phyloP scores from a whole-genome alignment of 768 basidiomycete genomes.

The Lentinula detonsa region DNA sequence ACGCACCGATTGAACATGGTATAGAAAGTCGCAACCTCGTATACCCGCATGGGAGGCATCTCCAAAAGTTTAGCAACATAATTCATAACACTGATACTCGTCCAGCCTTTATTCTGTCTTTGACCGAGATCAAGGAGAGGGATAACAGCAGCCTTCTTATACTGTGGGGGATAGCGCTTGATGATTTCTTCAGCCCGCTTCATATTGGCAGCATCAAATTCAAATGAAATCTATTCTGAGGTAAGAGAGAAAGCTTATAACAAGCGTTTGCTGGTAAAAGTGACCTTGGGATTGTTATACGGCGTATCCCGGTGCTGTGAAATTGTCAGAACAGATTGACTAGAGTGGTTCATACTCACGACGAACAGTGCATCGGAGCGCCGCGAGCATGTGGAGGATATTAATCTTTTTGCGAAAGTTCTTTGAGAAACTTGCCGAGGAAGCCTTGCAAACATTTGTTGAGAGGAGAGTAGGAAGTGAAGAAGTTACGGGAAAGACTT shows the following conservation, averaged over 20 bases:
- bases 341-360: slow-evolving; percentile 39
- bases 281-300: slow-evolving; percentile 89
- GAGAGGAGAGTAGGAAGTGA: not conserved
- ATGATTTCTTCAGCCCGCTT: slow-evolving; percentile 88
- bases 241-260: slow-evolving; percentile 2
- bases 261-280: not conserved
- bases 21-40: slow-evolving; percentile 99
- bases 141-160: slow-evolving; percentile 98
- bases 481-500: not conserved
- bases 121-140: slow-evolving; percentile 95
- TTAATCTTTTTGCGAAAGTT: slow-evolving; percentile 22
- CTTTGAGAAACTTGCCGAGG: slow-evolving; percentile 23
- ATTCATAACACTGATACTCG: slow-evolving; percentile 98
- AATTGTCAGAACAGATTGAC: slow-evolving; percentile 10
- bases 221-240: slow-evolving; percentile 73
- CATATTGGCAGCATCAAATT: slow-evolving; percentile 75
- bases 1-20: slow-evolving; percentile 98
- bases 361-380: slow-evolving; percentile 84
- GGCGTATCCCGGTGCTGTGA: slow-evolving; percentile 88
- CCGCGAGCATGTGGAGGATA: slow-evolving; percentile 39
- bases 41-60: slow-evolving; percentile 97
- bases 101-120: slow-evolving; percentile 98
- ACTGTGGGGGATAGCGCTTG: slow-evolving; percentile 90
- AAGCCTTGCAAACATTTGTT: slow-evolving; percentile 27
- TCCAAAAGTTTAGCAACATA: slow-evolving; percentile 90